Evolutionary conservation across 2,329 filamentous ascomycete genomes (phyloP).

Genomic region (Stemphylium vesicarium): DNA sequence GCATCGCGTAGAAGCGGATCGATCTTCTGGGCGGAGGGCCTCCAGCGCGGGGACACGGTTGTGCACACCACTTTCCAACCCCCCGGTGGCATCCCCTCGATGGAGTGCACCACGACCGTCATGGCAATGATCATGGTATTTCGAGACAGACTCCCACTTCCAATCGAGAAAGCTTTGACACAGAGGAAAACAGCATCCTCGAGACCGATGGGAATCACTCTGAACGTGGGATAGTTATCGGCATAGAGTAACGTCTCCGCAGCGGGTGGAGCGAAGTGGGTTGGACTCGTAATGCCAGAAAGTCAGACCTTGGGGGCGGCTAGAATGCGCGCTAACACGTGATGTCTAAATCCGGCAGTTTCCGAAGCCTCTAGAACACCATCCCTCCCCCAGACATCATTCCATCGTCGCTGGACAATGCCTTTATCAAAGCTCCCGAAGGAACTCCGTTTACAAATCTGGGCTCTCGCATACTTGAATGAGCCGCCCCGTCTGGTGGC

Average conservation of each 20-base stretch:
- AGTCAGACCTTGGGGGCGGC: conserved; percentile 4
- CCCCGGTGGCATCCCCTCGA: background rate
- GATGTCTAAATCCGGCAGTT: conserved; percentile 7
- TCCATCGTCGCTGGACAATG: conserved; percentile 16
- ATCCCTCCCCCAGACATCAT: background rate
- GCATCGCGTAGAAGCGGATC: conserved; percentile 4
- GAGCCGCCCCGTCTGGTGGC: conserved; percentile 28
- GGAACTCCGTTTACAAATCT: conserved; percentile 33
- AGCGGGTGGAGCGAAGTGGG: conserved; percentile 14
- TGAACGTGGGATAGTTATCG: conserved; percentile 10
- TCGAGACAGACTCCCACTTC: background rate
- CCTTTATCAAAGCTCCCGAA: conserved; percentile 29
- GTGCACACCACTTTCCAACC: background rate
- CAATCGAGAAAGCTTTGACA: conserved; percentile 4
- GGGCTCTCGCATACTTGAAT: conserved; percentile 25
- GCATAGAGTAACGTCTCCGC: conserved; percentile 12
- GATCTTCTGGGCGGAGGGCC: conserved; percentile 7
- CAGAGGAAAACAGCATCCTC: background rate
- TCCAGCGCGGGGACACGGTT: conserved; percentile 4
- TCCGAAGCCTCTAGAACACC: conserved; percentile 1
- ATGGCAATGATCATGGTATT: background rate
- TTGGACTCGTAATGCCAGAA: conserved; percentile 13
- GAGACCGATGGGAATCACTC: background rate
- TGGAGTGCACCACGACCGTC: background rate
- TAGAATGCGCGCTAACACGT: conserved; percentile 1